phyloP scores from a whole-genome alignment of 352 stramenopile genomes.

The Phytophthora ramorum region DNA sequence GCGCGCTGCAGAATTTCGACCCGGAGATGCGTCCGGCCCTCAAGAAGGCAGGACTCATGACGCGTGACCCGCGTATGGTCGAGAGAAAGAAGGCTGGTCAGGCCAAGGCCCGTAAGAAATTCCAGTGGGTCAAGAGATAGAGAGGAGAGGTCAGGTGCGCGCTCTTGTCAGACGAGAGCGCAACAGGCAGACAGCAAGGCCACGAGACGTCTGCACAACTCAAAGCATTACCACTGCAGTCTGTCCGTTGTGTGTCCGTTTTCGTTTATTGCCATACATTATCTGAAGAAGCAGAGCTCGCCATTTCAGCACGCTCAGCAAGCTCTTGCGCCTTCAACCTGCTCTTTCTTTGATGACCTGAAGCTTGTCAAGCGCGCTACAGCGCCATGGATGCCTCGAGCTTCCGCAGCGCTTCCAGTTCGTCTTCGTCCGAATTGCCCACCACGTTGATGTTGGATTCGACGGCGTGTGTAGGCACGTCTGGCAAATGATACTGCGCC shows the following conservation, averaged over 20 bases:
- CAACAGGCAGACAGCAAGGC: constrained; percentile 17
- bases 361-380: constrained; percentile 34
- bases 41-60: constrained; percentile 94
- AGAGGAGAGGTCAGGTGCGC: constrained; percentile 35
- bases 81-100: constrained; percentile 97
- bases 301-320: not conserved
- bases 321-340: constrained; percentile 9
- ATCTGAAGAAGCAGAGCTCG: constrained; percentile 24
- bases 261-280: constrained; percentile 45
- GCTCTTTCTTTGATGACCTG: constrained; percentile 22
- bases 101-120: constrained; percentile 96
- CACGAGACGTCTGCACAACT: constrained; percentile 17
- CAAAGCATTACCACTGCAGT: constrained; percentile 25
- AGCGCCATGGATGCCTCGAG: constrained; percentile 89
- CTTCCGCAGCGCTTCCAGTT: constrained; percentile 84
- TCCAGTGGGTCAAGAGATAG: constrained; percentile 99
- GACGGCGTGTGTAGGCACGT: constrained; percentile 77
- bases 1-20: constrained; percentile 95
- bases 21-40: constrained; percentile 91
- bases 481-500: constrained; percentile 74
- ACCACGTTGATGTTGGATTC: constrained; percentile 83
- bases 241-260: constrained; percentile 18
- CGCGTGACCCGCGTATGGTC: constrained; percentile 95
- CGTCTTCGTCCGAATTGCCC: constrained; percentile 77
- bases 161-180: constrained; percentile 21